Evolutionary conservation across 1,284 basidiomycete species (phyloP).

Genomic region (Sutorius eximius): DNA sequence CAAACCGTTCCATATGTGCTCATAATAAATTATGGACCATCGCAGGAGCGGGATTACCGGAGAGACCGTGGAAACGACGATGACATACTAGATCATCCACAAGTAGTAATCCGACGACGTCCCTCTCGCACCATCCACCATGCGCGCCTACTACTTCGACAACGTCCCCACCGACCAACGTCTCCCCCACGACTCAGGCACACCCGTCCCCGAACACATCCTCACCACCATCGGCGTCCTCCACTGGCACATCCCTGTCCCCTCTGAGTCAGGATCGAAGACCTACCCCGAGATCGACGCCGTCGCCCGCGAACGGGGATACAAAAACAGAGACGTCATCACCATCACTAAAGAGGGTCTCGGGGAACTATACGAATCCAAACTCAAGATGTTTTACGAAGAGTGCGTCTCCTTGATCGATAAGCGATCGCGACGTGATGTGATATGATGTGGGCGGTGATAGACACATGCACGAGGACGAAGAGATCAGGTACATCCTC

Average conservation of each 20-base stretch:
- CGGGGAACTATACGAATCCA: constrained; percentile 77
- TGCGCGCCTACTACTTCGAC: constrained; percentile 85
- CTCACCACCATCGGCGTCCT: constrained; percentile 61
- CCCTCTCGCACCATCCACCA: constrained; percentile 32
- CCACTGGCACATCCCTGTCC: constrained; percentile 63
- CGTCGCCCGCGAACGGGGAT: constrained; percentile 64
- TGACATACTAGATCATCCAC: too few species aligned
- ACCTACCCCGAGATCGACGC: constrained; percentile 57
- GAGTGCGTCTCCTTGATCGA: constrained; percentile 51
- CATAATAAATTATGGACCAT: too few species aligned
- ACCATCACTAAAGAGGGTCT: constrained; percentile 72
- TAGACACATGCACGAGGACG: constrained; percentile 88
- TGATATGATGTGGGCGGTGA: neutral
- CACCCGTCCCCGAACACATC: constrained; percentile 46
- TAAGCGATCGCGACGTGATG: neutral
- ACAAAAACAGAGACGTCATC: constrained; percentile 79
- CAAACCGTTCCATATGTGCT: too few species aligned
- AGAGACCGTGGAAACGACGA: too few species aligned
- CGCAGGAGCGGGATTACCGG: too few species aligned
- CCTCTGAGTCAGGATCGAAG: constrained; percentile 46
- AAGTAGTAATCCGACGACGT: too few species aligned
- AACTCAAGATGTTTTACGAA: constrained; percentile 78
- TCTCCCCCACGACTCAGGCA: constrained; percentile 68
- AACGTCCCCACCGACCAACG: constrained; percentile 75
- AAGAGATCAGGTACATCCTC: constrained; percentile 86